Evolutionary conservation across 1,139 yeast genomes (phyloP).

Genomic region (Pichia sp.): DNA sequence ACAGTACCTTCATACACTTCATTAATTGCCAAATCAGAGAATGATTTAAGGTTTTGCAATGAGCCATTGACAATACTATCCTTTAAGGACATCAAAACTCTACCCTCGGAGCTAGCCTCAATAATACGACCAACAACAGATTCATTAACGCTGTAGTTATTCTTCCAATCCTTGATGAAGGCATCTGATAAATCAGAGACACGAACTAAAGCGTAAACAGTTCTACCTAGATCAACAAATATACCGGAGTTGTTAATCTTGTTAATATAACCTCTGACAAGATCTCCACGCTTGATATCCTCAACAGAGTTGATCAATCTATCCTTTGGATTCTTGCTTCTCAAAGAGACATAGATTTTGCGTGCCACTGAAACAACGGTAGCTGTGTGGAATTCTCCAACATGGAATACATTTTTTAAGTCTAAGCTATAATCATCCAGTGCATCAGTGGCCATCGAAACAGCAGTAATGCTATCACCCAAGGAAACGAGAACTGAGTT

Average conservation of each 20-base stretch:
- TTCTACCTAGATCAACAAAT: conserved; percentile 68
- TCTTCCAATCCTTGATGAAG: conserved; percentile 82
- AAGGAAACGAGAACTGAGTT: conserved; percentile 60
- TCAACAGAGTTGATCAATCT: conserved; percentile 38
- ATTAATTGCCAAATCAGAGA: conserved; percentile 61
- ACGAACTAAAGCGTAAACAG: conserved; percentile 72
- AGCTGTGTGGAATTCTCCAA: conserved; percentile 55
- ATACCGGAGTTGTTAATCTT: conserved; percentile 72
- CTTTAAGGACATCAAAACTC: conserved; percentile 71
- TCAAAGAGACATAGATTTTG: conserved; percentile 57
- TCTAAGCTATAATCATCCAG: conserved; percentile 58
- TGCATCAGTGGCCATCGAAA: conserved; percentile 72
- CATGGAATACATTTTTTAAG: conserved; percentile 42
- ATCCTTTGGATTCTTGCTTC: conserved; percentile 44
- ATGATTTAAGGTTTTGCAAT: conserved; percentile 43
- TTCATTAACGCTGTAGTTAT: conserved; percentile 61
- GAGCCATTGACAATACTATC: conserved; percentile 75
- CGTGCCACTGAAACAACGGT: conserved; percentile 51
- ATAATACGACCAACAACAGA: conserved; percentile 69
- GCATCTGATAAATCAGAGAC: conserved; percentile 77
- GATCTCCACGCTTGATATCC: conserved; percentile 63
- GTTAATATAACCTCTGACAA: conserved; percentile 73
- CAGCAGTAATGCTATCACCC: conserved; percentile 54
- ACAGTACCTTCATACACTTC: conserved; percentile 75
- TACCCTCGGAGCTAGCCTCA: conserved; percentile 52